Conservation (phyloP, 2,329 filamentous ascomycete species). For the Phaeosphaeria sp. region DNA sequence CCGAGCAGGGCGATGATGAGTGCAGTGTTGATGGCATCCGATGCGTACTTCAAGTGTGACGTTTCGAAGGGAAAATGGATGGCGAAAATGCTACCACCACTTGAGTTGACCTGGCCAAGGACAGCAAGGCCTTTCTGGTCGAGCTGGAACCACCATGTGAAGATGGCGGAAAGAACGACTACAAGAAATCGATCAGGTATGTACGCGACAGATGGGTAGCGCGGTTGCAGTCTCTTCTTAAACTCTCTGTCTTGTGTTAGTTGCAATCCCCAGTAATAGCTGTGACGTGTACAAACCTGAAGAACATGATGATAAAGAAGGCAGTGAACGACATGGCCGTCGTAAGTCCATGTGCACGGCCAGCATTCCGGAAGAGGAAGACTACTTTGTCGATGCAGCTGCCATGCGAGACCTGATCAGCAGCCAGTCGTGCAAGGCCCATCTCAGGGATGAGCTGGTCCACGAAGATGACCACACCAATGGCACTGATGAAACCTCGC, state of each 20-base stretch:
- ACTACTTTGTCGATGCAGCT: slow-evolving; percentile 85
- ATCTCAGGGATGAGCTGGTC: slow-evolving; percentile 93
- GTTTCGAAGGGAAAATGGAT: slow-evolving; percentile 87
- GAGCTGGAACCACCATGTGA: slow-evolving; percentile 81
- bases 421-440: slow-evolving; percentile 73
- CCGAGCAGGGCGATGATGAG: slow-evolving; percentile 93
- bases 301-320: slow-evolving; percentile 90
- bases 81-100: slow-evolving; percentile 74
- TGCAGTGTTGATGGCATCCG: slow-evolving; percentile 85
- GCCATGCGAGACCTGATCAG: slow-evolving; percentile 76
- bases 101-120: slow-evolving; percentile 79
- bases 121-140: slow-evolving; percentile 80
- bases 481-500: slow-evolving; percentile 94
- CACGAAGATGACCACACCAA: slow-evolving; percentile 94
- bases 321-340: slow-evolving; percentile 77
- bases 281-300: slow-evolving; percentile 63
- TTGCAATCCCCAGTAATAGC: neutral
- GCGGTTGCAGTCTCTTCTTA: slow-evolving; percentile 80
- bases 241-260: slow-evolving; percentile 65
- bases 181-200: slow-evolving; percentile 91
- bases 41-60: slow-evolving; percentile 79
- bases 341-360: slow-evolving; percentile 75
- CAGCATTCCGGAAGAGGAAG: slow-evolving; percentile 75
- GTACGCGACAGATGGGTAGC: slow-evolving; percentile 82
- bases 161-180: slow-evolving; percentile 81